These are phyloP conservation scores for Cadophora gregata DNA, from an alignment of 2,329 filamentous ascomycete species.

Conservation along the genomic window DNA sequence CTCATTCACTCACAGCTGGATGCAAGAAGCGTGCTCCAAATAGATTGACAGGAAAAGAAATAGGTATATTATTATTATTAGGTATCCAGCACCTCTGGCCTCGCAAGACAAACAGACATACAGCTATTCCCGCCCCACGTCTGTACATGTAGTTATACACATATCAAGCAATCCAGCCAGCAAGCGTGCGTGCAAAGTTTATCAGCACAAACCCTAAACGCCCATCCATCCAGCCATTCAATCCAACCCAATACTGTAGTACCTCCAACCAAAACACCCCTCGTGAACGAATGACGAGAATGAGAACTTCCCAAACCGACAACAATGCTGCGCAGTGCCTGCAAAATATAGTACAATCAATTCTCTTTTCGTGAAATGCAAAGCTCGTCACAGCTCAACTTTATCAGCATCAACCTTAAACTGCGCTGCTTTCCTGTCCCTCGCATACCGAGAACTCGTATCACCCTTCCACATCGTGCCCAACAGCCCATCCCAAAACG, in stretches of 20 bases:
- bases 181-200: not conserved
- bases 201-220: not conserved
- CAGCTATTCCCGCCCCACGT: not conserved
- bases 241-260: slow-evolving; percentile 13
- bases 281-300: slow-evolving; percentile 11
- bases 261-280: slow-evolving; percentile 3
- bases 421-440: slow-evolving; percentile 41
- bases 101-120: slow-evolving; percentile 13
- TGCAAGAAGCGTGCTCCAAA: not conserved
- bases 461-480: slow-evolving; percentile 60
- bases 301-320: not conserved
- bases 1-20: no score
- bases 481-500: slow-evolving; percentile 86
- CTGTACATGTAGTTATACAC: slow-evolving; percentile 19
- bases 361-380: not conserved
- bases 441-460: slow-evolving; percentile 39
- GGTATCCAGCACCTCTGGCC: slow-evolving; percentile 32
- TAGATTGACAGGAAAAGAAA: slow-evolving; percentile 2
- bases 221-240: slow-evolving; percentile 8
- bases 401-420: slow-evolving; percentile 40
- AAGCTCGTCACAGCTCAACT: slow-evolving; percentile 26
- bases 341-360: slow-evolving; percentile 7
- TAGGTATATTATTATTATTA: slow-evolving; percentile 30
- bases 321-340: not conserved
- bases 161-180: slow-evolving; percentile 2